phyloP scores from a whole-genome alignment of 1,284 basidiomycete genomes.

The Moesziomyces antarcticus region DNA sequence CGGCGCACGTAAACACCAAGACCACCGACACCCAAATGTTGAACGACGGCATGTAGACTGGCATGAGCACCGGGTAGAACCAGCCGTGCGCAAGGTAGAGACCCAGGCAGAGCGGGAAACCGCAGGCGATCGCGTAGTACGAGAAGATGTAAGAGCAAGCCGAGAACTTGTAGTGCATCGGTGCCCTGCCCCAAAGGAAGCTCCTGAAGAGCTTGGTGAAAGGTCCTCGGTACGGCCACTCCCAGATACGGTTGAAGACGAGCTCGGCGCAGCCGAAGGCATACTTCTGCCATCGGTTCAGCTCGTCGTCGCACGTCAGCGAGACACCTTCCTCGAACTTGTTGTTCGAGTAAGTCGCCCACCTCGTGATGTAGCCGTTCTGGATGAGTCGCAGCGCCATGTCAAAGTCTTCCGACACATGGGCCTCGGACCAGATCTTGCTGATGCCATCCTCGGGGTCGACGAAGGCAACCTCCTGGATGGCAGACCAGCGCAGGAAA shows the following conservation, averaged over 20 bases:
- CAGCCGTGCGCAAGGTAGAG: constrained; percentile 81
- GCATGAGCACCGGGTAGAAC: constrained; percentile 76
- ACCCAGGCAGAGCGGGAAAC: constrained; percentile 74
- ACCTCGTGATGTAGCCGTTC: constrained; percentile 77
- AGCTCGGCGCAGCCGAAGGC: constrained; percentile 75
- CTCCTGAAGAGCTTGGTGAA: constrained; percentile 79
- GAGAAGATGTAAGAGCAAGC: constrained; percentile 76
- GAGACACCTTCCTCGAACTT: constrained; percentile 90
- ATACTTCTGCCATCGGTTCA: constrained; percentile 88
- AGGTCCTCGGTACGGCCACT: constrained; percentile 80
- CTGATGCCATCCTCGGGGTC: constrained; percentile 75
- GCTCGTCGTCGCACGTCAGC: constrained; percentile 77
- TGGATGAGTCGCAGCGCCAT: constrained; percentile 73
- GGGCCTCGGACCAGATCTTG: constrained; percentile 83
- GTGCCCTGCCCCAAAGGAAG: constrained; percentile 74
- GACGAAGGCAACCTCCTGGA: constrained; percentile 81
- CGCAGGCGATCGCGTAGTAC: constrained; percentile 82
- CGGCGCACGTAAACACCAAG: constrained; percentile 79
- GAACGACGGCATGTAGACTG: constrained; percentile 72
- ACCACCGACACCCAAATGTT: constrained; percentile 81
- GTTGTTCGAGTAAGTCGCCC: constrained; percentile 83
- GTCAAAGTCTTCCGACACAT: constrained; percentile 86
- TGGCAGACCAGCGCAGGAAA: constrained; percentile 83
- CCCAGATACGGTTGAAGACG: constrained; percentile 69
- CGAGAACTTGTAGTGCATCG: constrained; percentile 79